These are phyloP conservation scores for Vigna mungo DNA, from an alignment of 306 rosid genomes.

Conservation along the genomic window DNA sequence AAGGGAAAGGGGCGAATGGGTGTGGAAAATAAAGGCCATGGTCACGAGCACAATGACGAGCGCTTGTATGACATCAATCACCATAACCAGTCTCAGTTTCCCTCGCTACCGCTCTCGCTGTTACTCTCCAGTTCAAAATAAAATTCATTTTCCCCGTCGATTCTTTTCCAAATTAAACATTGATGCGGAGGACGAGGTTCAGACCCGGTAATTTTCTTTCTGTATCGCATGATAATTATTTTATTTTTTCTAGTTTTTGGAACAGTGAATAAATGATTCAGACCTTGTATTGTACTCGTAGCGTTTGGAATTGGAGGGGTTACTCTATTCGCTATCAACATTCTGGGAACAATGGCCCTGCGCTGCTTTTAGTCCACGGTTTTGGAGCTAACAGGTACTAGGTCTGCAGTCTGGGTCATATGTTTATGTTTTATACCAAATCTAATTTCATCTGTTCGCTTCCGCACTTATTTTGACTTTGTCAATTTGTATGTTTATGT, in stretches of 20 bases:
- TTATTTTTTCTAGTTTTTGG: not conserved
- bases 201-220: conserved; percentile 58
- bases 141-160: conserved; percentile 27
- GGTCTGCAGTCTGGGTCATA: not conserved
- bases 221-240: not conserved
- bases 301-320: conserved; percentile 90
- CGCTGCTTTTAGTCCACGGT: conserved; percentile 82
- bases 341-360: conserved; percentile 79
- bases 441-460: not conserved
- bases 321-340: conserved; percentile 83
- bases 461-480: conserved; percentile 37
- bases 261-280: not conserved
- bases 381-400: conserved; percentile 97
- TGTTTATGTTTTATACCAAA: not conserved
- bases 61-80: not conserved
- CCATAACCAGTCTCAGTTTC: not conserved
- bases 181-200: conserved; percentile 55
- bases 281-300: conserved; percentile 37
- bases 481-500: not conserved
- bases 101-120: not conserved
- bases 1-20: not conserved
- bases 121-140: not conserved
- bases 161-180: conserved; percentile 40
- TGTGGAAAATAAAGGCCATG: not conserved
- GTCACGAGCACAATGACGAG: not conserved